A percentile compares a stretch with the other conserved stretches of the same genome.
phyloP scores from a whole-genome alignment of 352 stramenopile species.

The Peronospora destructor region DNA sequence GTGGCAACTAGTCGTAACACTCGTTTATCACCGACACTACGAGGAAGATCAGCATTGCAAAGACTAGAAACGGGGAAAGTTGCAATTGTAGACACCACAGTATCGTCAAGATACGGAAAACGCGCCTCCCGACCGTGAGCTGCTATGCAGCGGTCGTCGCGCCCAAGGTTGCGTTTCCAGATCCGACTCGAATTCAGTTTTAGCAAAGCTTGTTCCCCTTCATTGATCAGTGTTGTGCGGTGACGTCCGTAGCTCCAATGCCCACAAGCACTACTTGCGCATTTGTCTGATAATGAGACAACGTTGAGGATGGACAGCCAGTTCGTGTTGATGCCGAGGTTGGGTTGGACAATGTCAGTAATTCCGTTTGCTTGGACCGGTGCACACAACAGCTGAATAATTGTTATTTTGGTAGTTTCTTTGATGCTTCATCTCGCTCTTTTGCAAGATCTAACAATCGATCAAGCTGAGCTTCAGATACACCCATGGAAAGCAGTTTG shows the following conservation, averaged over 20 bases:
- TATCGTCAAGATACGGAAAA: conserved; percentile 94
- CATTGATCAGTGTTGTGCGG: conserved; percentile 69
- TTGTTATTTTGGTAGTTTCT: not conserved
- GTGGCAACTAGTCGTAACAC: conserved; percentile 86
- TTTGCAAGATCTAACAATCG: conserved; percentile 16
- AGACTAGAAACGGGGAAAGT: conserved; percentile 60
- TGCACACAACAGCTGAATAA: conserved; percentile 31
- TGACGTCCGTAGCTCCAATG: conserved; percentile 95
- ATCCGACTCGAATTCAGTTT: conserved; percentile 85
- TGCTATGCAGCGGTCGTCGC: conserved; percentile 92
- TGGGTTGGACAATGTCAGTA: not conserved
- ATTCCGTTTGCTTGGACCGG: conserved; percentile 9
- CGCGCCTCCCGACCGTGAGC: conserved; percentile 89
- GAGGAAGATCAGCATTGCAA: conserved; percentile 75
- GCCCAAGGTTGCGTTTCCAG: conserved; percentile 93
- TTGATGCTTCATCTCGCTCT: not conserved
- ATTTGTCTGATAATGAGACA: conserved; percentile 31
- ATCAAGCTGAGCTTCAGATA: conserved; percentile 15
- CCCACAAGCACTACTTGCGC: conserved; percentile 85
- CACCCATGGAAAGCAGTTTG: conserved; percentile 30
- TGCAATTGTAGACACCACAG: conserved; percentile 77
- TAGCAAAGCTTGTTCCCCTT: conserved; percentile 63
- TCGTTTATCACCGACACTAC: conserved; percentile 88
- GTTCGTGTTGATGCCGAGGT: conserved; percentile 1
- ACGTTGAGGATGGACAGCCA: not conserved